phyloP scores from a whole-genome alignment of 2,329 filamentous ascomycete genomes.

The Phyllosticta citriasiana region DNA sequence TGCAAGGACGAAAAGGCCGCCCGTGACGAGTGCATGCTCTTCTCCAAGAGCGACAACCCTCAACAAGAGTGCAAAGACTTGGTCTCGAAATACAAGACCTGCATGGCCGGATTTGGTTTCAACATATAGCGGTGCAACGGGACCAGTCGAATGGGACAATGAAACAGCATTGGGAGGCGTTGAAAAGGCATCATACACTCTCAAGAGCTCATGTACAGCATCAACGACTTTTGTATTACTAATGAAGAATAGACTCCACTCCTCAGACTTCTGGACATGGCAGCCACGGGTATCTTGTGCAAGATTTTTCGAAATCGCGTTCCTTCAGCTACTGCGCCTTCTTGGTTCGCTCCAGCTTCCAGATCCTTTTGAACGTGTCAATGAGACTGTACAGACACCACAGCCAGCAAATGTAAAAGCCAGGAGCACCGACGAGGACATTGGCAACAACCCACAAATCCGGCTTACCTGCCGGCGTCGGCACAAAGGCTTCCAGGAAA shows the following conservation, averaged over 20 bases:
- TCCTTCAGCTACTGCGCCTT: slow-evolving; percentile 24
- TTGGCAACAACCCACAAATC: slow-evolving; percentile 94
- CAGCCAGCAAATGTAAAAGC: slow-evolving; percentile 77
- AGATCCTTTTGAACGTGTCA: slow-evolving; percentile 11
- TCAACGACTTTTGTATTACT: slow-evolving; percentile 5
- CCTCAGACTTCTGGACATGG: not conserved
- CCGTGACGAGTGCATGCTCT: slow-evolving; percentile 98
- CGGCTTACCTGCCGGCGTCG: slow-evolving; percentile 65
- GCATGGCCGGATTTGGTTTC: slow-evolving; percentile 92
- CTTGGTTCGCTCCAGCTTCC: slow-evolving; percentile 26
- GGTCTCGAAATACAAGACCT: slow-evolving; percentile 77
- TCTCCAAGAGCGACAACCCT: slow-evolving; percentile 75
- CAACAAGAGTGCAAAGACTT: slow-evolving; percentile 72
- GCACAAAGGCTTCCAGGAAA: slow-evolving; percentile 56
- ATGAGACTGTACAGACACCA: slow-evolving; percentile 72
- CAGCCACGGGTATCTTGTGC: slow-evolving; percentile 9
- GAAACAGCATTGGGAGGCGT: not conserved
- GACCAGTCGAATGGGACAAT: not conserved
- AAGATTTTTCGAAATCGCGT: not conserved
- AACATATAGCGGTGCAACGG: slow-evolving; percentile 35
- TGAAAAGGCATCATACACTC: slow-evolving; percentile 23
- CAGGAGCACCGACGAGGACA: slow-evolving; percentile 72
- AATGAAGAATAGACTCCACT: slow-evolving; percentile 19
- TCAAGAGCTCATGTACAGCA: not conserved
- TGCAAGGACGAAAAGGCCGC: slow-evolving; percentile 90